Evolutionary conservation across 305 asterid genomes (phyloP).

Genomic region (Fraxinus nigra): DNA sequence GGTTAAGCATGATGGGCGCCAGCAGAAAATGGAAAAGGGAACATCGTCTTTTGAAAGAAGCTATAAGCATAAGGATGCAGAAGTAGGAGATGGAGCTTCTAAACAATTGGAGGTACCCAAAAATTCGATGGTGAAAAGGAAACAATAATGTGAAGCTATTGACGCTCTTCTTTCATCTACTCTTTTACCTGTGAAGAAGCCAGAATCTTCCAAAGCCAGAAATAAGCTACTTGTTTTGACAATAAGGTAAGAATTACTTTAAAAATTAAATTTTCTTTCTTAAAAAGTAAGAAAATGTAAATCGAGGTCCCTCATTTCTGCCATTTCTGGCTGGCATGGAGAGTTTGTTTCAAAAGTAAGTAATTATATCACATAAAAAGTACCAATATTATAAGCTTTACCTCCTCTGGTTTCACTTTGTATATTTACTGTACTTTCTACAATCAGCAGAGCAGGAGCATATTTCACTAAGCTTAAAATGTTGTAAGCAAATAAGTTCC

Average conservation of each 20-base stretch:
- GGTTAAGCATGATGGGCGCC: constrained; percentile 32
- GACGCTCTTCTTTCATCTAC: constrained; percentile 89
- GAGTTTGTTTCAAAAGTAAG: no score
- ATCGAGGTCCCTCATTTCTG: no score
- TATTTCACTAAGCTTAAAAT: neutral
- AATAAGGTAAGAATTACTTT: no score
- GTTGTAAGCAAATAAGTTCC: neutral
- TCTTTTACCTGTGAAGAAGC: constrained; percentile 11
- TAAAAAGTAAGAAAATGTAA: no score
- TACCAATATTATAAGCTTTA: neutral
- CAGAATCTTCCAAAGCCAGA: no score
- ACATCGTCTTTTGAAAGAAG: constrained; percentile 37
- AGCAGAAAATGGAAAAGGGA: constrained; percentile 19
- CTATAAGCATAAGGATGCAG: constrained; percentile 38
- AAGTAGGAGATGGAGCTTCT: constrained; percentile 27
- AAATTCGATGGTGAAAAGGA: constrained; percentile 52
- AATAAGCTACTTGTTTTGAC: no score
- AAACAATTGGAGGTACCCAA: constrained; percentile 38
- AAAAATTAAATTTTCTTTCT: no score
- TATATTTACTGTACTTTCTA: neutral
- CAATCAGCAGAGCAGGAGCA: neutral
- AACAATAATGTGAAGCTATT: constrained; percentile 85
- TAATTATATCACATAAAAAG: neutral
- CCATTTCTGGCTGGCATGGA: no score
- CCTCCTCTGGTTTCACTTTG: neutral